A percentile compares a stretch with the other conserved stretches of the same genome.
These are phyloP conservation scores for Sporothrix dimorphospora DNA, from an alignment of 2,329 filamentous ascomycete species.

Conservation along the genomic window DNA sequence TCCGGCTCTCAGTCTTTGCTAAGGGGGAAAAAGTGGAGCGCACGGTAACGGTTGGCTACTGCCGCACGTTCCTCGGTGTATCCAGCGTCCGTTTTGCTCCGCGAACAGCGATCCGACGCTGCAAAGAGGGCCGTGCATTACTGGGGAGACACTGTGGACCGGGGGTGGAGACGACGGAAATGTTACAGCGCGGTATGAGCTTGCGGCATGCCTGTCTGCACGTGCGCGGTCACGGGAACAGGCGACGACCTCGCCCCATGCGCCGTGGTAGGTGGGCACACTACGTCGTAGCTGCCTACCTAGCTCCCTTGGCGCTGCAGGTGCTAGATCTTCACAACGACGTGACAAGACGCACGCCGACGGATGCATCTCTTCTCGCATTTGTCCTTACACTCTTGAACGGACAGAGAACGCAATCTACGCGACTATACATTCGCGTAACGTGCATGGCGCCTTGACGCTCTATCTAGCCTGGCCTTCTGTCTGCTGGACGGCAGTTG, in stretches of 20 bases:
- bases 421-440: not conserved
- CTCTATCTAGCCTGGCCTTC: not conserved
- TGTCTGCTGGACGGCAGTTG: constrained; percentile 8
- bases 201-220: not conserved
- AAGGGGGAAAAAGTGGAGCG: constrained; percentile 26
- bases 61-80: not conserved
- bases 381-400: not conserved
- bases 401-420: not conserved
- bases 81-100: constrained; percentile 29
- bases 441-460: constrained; percentile 5
- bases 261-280: not conserved
- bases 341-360: not conserved
- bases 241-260: not conserved
- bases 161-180: not conserved
- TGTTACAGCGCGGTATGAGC: constrained; percentile 16
- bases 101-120: constrained; percentile 17
- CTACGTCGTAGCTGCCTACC: constrained; percentile 9
- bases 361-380: not conserved
- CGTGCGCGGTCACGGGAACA: constrained; percentile 7
- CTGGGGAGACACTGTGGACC: constrained; percentile 24
- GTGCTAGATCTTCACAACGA: constrained; percentile 9
- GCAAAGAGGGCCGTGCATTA: constrained; percentile 15
- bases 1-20: constrained; percentile 27
- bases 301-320: constrained; percentile 19
- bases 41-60: constrained; percentile 18